Conservation (phyloP, 257 asterid species). For the Nicotiana tabacum region DNA sequence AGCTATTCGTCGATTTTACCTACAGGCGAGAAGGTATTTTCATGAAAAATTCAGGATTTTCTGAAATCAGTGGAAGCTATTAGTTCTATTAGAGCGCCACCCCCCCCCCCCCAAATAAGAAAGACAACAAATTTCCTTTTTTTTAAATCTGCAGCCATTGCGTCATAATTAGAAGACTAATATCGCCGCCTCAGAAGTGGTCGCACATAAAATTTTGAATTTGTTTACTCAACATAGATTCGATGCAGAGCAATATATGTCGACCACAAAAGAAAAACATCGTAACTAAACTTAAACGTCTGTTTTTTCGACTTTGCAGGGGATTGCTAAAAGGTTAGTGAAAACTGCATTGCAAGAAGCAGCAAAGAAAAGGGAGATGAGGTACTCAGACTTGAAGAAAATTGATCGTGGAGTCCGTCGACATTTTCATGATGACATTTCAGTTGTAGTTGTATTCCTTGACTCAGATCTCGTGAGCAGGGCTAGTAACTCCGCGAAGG, state of each 20-base stretch:
- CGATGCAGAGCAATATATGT: not conserved
- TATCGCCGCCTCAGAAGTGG: not conserved
- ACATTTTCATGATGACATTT: constrained; percentile 87
- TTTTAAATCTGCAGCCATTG: not conserved
- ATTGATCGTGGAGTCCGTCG: constrained; percentile 82
- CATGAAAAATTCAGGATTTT: not conserved
- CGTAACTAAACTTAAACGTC: not conserved
- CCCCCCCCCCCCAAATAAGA: not conserved
- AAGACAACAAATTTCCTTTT: not conserved
- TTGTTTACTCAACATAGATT: not conserved
- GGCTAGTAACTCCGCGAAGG: constrained; percentile 42
- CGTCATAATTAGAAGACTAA: not conserved
- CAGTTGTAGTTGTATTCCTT: constrained; percentile 62
- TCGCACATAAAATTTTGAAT: not conserved
- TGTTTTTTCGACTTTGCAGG: constrained; percentile 35
- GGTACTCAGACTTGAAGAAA: constrained; percentile 83
- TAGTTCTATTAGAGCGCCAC: not conserved
- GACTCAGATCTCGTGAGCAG: constrained; percentile 66
- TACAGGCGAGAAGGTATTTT: not conserved
- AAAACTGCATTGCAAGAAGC: constrained; percentile 78
- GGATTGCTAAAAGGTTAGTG: constrained; percentile 71
- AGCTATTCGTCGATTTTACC: not conserved
- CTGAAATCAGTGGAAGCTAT: not conserved
- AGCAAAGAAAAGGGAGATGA: constrained; percentile 89
- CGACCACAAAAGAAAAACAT: not conserved